Conservation (phyloP, 345 rosid species). For the Acer saccharum region DNA sequence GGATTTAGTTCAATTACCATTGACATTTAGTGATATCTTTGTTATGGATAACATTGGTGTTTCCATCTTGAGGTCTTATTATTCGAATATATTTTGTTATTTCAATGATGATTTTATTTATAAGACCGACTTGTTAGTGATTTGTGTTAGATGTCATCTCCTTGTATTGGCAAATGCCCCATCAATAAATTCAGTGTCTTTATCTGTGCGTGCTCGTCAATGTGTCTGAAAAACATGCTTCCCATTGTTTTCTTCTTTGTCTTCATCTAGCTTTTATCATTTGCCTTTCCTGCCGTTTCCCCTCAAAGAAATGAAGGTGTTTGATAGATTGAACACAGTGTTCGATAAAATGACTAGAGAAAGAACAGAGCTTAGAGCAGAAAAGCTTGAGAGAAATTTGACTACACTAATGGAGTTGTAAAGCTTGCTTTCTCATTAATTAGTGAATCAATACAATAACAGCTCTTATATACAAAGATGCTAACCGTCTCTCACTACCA, state of each 20-base stretch:
- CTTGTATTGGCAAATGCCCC: neutral
- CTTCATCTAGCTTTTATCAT: neutral
- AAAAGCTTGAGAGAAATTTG: too few relatives aligned
- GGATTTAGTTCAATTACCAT: neutral
- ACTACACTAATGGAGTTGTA: too few relatives aligned
- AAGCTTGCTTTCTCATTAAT: too few relatives aligned
- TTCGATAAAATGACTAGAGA: too few relatives aligned
- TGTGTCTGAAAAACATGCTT: neutral
- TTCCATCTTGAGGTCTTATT: neutral
- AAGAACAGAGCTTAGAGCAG: too few relatives aligned
- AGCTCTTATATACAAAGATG: too few relatives aligned
- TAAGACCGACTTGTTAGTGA: neutral
- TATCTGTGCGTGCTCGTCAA: neutral
- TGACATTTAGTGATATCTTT: neutral
- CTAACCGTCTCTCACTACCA: too few relatives aligned
- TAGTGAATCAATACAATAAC: too few relatives aligned
- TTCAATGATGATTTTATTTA: neutral
- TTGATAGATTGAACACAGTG: too few relatives aligned
- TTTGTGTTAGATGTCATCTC: neutral
- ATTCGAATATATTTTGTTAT: neutral
- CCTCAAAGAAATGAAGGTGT: too few relatives aligned
- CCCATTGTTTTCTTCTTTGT: neutral
- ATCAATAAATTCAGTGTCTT: neutral
- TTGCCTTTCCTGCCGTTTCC: neutral
- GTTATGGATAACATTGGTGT: neutral